Evolutionary conservation across 768 basidiomycete species (phyloP), one percentile per base, ranked within the genome.

Genomic region (Tylopilus rubrobrunneus): DNA sequence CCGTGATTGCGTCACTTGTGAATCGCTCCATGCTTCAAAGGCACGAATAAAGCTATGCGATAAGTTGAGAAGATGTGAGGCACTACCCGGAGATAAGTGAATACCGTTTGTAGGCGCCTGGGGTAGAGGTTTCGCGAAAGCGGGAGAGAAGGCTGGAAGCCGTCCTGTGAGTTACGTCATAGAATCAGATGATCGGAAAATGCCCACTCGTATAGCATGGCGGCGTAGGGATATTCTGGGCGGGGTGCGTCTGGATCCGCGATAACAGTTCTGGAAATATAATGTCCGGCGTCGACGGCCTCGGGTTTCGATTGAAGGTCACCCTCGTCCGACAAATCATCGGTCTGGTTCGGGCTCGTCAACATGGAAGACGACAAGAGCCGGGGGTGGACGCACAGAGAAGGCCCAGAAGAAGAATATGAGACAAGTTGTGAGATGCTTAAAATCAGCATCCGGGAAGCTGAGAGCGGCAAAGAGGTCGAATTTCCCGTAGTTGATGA

Each of bases 401-500:
- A 73, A 73, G 14, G 72, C 72, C 70, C 71, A 73, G 33, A 73
- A 64, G 60, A 72, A 73, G 53, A 73, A 73, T 23, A 68, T 64
- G 28, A 74, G 66, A 53, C 73, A 67, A 2, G 73, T 73, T 2
- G 56, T 66, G 40, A 73, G 67, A 50, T 73, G 72, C 7, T 57
- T 55, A 12, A 59, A 25, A 55, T 74, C 73, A 8, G 71, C 73
- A 37, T 74, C 73, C 10, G 72, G 70, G 55, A 72, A 73, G 55
- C 67, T 69, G 52, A 74, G 70, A 14, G 70, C 69, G 10, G 73
- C 73, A 49, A 73, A 73, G 8, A 72, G 55, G 50, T 73, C 72
- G 51, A 73, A 73, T 60, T 70, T 70, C 27, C 71, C 67, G 23
- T 74, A 73, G 58, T 72, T 67, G 23, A 73, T 40, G 43, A 73